Percentiles rank a stretch among this genome's conserved stretches.
Conservation (phyloP, 139 green algal species). For the Chlorella sorokiniana region DNA sequence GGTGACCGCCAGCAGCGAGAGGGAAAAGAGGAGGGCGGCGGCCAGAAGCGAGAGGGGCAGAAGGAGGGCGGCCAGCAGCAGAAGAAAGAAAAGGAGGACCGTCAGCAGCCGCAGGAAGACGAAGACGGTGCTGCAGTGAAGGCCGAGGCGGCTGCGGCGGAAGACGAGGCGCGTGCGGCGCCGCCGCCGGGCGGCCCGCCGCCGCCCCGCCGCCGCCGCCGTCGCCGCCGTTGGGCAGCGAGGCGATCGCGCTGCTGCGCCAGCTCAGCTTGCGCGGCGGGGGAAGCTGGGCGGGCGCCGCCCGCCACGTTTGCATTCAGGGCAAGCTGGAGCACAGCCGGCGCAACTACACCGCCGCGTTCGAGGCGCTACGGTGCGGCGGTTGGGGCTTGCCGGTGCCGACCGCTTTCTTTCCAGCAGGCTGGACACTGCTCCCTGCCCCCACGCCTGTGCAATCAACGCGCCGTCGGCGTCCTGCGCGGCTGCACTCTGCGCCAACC, state of each 20-base stretch:
- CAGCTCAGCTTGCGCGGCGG: not conserved
- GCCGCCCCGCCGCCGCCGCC: constrained; percentile 5
- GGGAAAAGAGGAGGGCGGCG: not conserved
- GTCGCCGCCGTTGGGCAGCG: not conserved
- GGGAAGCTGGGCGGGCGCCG: too few species aligned
- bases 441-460: too few species aligned
- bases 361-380: constrained; percentile 16
- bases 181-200: not conserved
- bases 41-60: not conserved
- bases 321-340: constrained; percentile 33
- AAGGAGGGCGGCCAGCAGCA: not conserved
- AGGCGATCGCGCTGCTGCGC: constrained; percentile 1
- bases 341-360: constrained; percentile 21
- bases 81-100: not conserved
- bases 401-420: too few species aligned
- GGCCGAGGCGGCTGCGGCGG: not conserved
- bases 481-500: too few species aligned
- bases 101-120: not conserved
- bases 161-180: not conserved
- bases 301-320: constrained; percentile 26
- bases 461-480: too few species aligned
- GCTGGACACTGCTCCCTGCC: too few species aligned
- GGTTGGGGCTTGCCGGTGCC: not conserved
- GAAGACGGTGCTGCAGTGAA: too few species aligned
- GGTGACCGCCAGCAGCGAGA: not conserved